These are phyloP conservation scores for Metarhizium sp. DNA, from an alignment of 2,329 filamentous ascomycete genomes.

Conservation along the genomic window DNA sequence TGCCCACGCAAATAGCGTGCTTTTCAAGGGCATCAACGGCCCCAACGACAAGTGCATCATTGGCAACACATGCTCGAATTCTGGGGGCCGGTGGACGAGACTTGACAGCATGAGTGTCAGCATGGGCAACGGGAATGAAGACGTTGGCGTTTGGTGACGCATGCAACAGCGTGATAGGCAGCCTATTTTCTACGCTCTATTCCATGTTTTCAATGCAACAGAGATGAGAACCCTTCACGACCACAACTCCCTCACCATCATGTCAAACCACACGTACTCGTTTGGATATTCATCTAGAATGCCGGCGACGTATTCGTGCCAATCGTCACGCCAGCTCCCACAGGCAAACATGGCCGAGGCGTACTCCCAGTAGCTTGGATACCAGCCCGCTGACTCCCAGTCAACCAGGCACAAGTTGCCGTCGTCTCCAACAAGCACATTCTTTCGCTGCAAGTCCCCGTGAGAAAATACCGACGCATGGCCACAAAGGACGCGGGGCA, in stretches of 20 bases:
- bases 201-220: no score
- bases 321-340: background rate
- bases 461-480: background rate
- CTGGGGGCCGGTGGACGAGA: no score
- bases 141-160: no score
- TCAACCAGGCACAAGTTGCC: background rate
- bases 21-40: no score
- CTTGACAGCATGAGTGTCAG: no score
- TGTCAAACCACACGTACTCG: background rate
- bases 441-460: background rate
- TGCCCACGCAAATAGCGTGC: no score
- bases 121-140: no score
- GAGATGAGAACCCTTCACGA: no score
- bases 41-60: no score
- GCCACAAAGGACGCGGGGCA: background rate
- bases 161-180: no score
- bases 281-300: background rate
- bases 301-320: background rate
- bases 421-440: background rate
- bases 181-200: no score
- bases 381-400: conserved; percentile 15
- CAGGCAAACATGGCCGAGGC: background rate
- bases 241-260: conserved; percentile 1
- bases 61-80: no score
- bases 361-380: conserved; percentile 16